Conservation (phyloP, 208 protist species). For the Crithidia thermophila region DNA sequence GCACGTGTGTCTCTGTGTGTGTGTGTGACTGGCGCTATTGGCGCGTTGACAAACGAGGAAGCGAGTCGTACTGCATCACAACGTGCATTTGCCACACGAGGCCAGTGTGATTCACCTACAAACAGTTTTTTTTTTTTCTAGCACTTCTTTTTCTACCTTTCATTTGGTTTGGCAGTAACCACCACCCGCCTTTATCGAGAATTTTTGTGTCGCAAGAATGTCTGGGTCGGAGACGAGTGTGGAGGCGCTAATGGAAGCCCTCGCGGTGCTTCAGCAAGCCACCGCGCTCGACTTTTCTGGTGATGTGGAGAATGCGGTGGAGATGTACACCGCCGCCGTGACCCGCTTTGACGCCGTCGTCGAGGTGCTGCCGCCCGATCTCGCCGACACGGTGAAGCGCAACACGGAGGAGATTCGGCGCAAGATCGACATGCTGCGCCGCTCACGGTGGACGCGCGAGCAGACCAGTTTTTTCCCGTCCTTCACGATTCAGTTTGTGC, state of each 20-base stretch:
- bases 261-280: constrained; percentile 76
- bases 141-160: no score
- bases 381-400: constrained; percentile 50
- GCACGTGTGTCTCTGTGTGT: no score
- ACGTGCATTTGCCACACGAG: no score
- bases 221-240: constrained; percentile 29
- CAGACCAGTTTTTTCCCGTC: constrained; percentile 52
- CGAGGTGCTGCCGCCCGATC: constrained; percentile 46
- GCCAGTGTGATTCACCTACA: no score
- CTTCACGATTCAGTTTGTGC: constrained; percentile 69
- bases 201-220: no score
- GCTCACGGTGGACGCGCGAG: constrained; percentile 41
- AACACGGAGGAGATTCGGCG: constrained; percentile 65
- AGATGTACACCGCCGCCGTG: constrained; percentile 67
- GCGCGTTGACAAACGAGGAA: no score
- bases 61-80: no score
- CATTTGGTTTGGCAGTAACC: no score
- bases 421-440: constrained; percentile 64
- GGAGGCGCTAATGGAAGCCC: constrained; percentile 65
- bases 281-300: constrained; percentile 64
- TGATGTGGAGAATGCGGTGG: constrained; percentile 56
- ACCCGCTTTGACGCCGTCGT: constrained; percentile 54
- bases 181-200: no score
- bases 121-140: no score
- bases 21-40: no score